Percentiles rank a stretch among this genome's conserved stretches.
Conservation (phyloP, 2,329 filamentous ascomycete species). For the Trichophyton benhamiae region DNA sequence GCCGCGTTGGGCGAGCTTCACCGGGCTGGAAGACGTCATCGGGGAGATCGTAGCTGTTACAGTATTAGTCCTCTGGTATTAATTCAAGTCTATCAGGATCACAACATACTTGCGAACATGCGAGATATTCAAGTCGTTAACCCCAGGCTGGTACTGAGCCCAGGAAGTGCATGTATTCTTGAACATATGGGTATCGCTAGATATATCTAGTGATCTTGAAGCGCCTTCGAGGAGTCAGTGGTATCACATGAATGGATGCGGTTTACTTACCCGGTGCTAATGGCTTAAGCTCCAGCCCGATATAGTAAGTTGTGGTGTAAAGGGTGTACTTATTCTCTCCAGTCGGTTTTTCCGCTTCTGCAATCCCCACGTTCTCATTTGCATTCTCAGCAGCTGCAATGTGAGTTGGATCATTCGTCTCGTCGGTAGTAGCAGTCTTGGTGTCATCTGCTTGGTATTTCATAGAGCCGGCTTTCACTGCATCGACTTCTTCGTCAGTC, state of each 20-base stretch:
- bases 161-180: constrained; percentile 68
- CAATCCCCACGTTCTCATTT: constrained; percentile 28
- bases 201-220: constrained; percentile 41
- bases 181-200: constrained; percentile 74
- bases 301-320: constrained; percentile 88
- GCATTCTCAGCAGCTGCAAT: constrained; percentile 36
- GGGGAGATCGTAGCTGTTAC: constrained; percentile 64
- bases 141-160: constrained; percentile 60
- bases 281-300: constrained; percentile 68
- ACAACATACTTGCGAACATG: constrained; percentile 69
- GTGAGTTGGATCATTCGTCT: constrained; percentile 39
- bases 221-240: constrained; percentile 28
- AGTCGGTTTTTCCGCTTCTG: constrained; percentile 27
- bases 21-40: constrained; percentile 75
- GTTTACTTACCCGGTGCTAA: constrained; percentile 54
- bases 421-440: constrained; percentile 41
- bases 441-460: constrained; percentile 45
- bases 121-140: constrained; percentile 68
- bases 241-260: constrained; percentile 14
- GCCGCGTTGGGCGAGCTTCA: constrained; percentile 55
- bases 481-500: constrained; percentile 48
- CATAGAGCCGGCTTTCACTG: constrained; percentile 50
- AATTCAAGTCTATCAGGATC: neutral
- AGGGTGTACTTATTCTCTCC: constrained; percentile 41
- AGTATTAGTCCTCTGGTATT: constrained; percentile 12